Conservation (phyloP, 345 rosid species). For the Mangifera indica region DNA sequence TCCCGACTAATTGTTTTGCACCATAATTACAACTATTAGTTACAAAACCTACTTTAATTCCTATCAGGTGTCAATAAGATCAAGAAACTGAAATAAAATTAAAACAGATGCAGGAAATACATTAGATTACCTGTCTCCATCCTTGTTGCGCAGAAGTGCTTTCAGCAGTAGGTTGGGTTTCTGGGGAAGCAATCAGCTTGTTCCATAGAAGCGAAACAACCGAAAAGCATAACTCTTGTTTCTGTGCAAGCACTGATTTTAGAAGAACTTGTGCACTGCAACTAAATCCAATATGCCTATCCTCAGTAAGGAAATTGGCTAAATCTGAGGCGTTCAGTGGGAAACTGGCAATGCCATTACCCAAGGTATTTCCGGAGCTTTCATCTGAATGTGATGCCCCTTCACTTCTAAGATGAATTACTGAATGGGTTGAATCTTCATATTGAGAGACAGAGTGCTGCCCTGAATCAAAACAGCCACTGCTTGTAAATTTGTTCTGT, state of each 20-base stretch:
- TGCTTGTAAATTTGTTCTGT: slow-evolving; percentile 39
- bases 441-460: slow-evolving; percentile 36
- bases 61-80: background rate
- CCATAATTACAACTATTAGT: background rate
- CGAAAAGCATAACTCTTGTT: slow-evolving; percentile 90
- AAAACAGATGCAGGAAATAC: background rate
- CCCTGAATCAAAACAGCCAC: slow-evolving; percentile 39
- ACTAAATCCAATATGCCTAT: slow-evolving; percentile 82
- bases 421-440: slow-evolving; percentile 41
- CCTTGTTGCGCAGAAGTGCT: slow-evolving; percentile 99
- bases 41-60: background rate
- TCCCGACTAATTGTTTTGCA: background rate
- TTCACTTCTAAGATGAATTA: slow-evolving; percentile 44
- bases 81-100: background rate
- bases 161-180: slow-evolving; percentile 82
- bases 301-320: slow-evolving; percentile 90
- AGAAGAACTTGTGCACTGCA: slow-evolving; percentile 80
- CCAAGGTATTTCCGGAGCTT: slow-evolving; percentile 50
- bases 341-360: slow-evolving; percentile 58
- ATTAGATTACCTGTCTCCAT: slow-evolving; percentile 87
- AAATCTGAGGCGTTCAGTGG: slow-evolving; percentile 90
- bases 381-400: slow-evolving; percentile 37
- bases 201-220: slow-evolving; percentile 95
- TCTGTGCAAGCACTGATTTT: slow-evolving; percentile 81
- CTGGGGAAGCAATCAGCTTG: slow-evolving; percentile 86